Evolutionary conservation across 2,329 filamentous ascomycete species (phyloP).

Genomic region (Pyricularia sp.): DNA sequence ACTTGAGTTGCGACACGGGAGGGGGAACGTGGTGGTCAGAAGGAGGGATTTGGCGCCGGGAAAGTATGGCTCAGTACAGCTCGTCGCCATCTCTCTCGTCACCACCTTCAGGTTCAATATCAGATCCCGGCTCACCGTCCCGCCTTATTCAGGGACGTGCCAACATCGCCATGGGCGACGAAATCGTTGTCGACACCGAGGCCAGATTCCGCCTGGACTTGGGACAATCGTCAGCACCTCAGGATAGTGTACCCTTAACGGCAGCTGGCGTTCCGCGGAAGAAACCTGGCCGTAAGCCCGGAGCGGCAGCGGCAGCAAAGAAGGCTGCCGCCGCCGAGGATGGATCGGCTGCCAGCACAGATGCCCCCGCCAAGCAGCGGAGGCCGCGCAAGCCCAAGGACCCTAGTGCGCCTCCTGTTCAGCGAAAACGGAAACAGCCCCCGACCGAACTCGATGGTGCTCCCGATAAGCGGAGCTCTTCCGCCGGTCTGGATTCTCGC

Average conservation of each 20-base stretch:
- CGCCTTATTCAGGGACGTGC: constrained; percentile 22
- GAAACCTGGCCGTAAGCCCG: constrained; percentile 58
- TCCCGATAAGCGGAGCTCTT: not conserved
- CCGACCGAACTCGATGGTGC: constrained; percentile 15
- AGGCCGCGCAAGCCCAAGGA: constrained; percentile 49
- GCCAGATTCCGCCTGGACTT: constrained; percentile 23
- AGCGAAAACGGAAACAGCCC: constrained; percentile 45
- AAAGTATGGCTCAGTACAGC: constrained; percentile 26
- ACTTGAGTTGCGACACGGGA: not conserved
- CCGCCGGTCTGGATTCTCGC: constrained; percentile 10
- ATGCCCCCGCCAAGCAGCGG: constrained; percentile 36
- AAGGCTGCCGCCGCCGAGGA: constrained; percentile 19
- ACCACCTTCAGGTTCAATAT: constrained; percentile 39
- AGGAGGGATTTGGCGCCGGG: constrained; percentile 21
- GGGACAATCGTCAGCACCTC: constrained; percentile 13
- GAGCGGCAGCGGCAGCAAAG: constrained; percentile 29
- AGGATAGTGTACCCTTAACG: constrained; percentile 34
- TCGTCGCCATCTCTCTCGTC: constrained; percentile 42
- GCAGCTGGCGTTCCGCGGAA: constrained; percentile 50
- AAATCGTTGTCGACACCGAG: constrained; percentile 36
- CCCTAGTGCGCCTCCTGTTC: constrained; percentile 44
- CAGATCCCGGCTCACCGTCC: constrained; percentile 37
- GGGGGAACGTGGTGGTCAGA: not conserved
- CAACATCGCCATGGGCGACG: constrained; percentile 24
- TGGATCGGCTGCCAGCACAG: constrained; percentile 24